Conservation (phyloP, 2,329 filamentous ascomycete species). For the Dactylella cylindrospora region DNA sequence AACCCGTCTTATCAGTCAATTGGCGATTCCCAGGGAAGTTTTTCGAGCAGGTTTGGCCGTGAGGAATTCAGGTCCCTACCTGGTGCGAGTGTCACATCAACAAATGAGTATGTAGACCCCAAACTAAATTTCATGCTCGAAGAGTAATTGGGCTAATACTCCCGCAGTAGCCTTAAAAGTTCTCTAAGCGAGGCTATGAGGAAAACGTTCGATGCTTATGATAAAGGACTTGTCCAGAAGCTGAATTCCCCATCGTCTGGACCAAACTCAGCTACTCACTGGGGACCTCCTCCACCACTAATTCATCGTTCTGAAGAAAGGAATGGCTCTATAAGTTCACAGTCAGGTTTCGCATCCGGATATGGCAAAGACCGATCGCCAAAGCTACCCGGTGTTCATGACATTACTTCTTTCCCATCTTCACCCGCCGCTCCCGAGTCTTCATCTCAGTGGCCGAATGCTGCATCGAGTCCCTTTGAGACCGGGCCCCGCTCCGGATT, state of each 20-base stretch:
- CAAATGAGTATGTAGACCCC: conserved; percentile 27
- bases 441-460: conserved; percentile 37
- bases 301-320: conserved; percentile 37
- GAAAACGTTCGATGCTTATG: conserved; percentile 42
- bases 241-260: conserved; percentile 35
- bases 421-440: conserved; percentile 32
- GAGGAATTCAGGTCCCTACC: conserved; percentile 27
- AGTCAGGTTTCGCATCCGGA: conserved; percentile 27
- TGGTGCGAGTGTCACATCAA: conserved; percentile 22
- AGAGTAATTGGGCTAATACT: not conserved
- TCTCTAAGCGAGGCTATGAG: conserved; percentile 41
- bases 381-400: conserved; percentile 33
- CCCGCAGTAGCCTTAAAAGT: conserved; percentile 30
- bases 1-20: conserved; percentile 2
- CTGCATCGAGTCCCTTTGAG: conserved; percentile 25
- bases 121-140: not conserved
- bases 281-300: conserved; percentile 20
- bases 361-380: conserved; percentile 38
- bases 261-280: conserved; percentile 7
- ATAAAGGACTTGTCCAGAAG: conserved; percentile 40
- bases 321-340: conserved; percentile 37
- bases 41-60: conserved; percentile 13
- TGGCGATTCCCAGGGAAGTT: conserved; percentile 16
- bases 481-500: conserved; percentile 21
- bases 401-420: conserved; percentile 38